phyloP scores from a whole-genome alignment of 2,329 filamentous ascomycete genomes.

The Curvularia verruculosa region DNA sequence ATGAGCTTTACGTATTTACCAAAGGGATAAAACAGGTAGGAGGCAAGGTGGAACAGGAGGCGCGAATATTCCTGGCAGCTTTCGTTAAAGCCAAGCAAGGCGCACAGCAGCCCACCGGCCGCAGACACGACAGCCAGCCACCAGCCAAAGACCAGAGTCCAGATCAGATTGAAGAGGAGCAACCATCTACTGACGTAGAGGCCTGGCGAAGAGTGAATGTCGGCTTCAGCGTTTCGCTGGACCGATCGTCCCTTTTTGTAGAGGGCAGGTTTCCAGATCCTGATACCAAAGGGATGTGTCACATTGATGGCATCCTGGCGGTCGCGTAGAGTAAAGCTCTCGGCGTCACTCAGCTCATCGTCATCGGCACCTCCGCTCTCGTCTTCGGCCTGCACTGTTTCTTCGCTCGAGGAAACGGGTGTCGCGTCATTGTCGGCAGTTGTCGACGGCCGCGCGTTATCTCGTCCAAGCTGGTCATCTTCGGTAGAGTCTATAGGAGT shows the following conservation, averaged over 20 bases:
- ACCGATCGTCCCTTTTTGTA: constrained; percentile 98
- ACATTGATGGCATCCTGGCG: constrained; percentile 97
- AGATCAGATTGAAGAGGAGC: constrained; percentile 84
- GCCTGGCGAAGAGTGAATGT: constrained; percentile 94
- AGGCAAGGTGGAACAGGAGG: constrained; percentile 80
- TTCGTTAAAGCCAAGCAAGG: constrained; percentile 75
- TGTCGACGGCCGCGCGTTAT: constrained; percentile 29
- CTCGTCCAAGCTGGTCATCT: constrained; percentile 56
- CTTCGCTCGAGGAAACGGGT: constrained; percentile 45
- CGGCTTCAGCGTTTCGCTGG: constrained; percentile 92
- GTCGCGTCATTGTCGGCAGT: constrained; percentile 31
- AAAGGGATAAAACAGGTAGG: constrained; percentile 94
- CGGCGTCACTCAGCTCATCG: constrained; percentile 81
- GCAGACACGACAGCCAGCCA: constrained; percentile 85
- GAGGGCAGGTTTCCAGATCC: constrained; percentile 96
- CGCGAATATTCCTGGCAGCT: constrained; percentile 86
- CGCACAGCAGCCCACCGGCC: constrained; percentile 76
- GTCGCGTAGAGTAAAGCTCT: constrained; percentile 97
- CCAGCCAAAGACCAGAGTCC: constrained; percentile 94
- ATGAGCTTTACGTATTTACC: constrained; percentile 94
- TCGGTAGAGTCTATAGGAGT: constrained; percentile 57
- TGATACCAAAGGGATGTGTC: constrained; percentile 97
- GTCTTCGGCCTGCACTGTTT: constrained; percentile 47
- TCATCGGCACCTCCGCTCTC: constrained; percentile 64
- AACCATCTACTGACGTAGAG: constrained; percentile 84